Percentiles rank a stretch among this genome's conserved stretches.
phyloP scores from a whole-genome alignment of 2,329 filamentous ascomycete genomes.

The Knufia fluminis region DNA sequence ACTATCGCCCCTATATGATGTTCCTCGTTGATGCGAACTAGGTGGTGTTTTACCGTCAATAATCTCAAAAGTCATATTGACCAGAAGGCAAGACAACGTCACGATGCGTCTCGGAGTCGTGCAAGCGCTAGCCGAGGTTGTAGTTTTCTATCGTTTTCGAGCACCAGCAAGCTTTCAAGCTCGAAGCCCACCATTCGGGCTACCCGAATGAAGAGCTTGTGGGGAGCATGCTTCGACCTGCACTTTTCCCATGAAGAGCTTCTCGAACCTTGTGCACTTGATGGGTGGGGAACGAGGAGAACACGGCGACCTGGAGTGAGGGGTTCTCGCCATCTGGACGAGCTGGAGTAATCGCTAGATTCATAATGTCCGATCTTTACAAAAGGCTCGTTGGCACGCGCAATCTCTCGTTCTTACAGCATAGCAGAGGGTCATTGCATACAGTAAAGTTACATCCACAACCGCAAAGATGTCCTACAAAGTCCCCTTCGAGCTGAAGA shows the following conservation, averaged over 20 bases:
- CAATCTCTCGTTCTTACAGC: background rate
- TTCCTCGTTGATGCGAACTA: too few relatives aligned
- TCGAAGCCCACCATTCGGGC: background rate
- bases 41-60: too few relatives aligned
- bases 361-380: background rate
- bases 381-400: background rate
- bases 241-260: background rate
- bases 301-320: background rate
- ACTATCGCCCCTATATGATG: too few relatives aligned
- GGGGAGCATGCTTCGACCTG: background rate
- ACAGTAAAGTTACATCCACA: too few relatives aligned
- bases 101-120: background rate
- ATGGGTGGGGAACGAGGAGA: slow-evolving; percentile 1
- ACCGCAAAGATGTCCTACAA: slow-evolving; percentile 7
- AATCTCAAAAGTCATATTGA: too few relatives aligned
- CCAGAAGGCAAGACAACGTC: background rate
- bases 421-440: too few relatives aligned
- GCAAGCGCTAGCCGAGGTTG: background rate
- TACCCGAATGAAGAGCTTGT: background rate
- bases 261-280: background rate
- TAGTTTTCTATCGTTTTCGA: background rate
- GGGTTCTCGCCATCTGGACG: background rate
- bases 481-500: slow-evolving; percentile 36
- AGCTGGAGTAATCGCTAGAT: background rate
- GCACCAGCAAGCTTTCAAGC: background rate